Evolutionary conservation across 305 asterid genomes (phyloP).

Genomic region (Andrographis paniculata): DNA sequence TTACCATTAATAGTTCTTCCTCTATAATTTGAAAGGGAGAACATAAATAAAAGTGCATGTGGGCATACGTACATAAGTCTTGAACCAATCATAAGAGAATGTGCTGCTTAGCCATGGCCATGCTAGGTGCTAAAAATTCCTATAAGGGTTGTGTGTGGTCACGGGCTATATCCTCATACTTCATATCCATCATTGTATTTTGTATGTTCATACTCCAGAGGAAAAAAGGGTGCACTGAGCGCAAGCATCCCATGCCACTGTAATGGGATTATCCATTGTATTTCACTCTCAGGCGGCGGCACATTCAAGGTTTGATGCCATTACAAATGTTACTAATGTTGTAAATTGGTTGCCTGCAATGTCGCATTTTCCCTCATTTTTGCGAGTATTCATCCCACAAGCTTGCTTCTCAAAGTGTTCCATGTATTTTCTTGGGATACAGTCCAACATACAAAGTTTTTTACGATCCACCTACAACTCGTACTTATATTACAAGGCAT

Average conservation of each 20-base stretch:
- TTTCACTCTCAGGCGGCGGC: not conserved
- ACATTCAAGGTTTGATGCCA: not conserved
- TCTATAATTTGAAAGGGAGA: no score
- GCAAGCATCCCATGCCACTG: not conserved
- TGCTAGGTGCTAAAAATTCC: no score
- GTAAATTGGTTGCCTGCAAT: not conserved
- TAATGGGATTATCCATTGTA: not conserved
- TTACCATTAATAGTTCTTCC: no score
- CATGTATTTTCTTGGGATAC: slow-evolving; percentile 1
- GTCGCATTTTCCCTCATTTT: not conserved
- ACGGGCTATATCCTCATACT: no score
- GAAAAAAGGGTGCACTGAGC: not conserved
- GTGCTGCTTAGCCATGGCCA: no score
- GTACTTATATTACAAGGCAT: not conserved
- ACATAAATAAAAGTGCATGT: no score
- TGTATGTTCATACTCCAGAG: not conserved
- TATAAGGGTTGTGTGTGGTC: no score
- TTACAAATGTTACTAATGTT: not conserved
- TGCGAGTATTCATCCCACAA: not conserved
- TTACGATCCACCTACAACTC: not conserved
- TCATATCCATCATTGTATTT: not conserved
- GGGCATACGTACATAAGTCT: no score
- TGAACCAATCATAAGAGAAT: no score
- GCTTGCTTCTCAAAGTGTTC: not conserved
- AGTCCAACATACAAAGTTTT: not conserved